Evolutionary conservation across 805 yeast genomes (phyloP).

Genomic region (Wickerhamomyces xylosicus): DNA sequence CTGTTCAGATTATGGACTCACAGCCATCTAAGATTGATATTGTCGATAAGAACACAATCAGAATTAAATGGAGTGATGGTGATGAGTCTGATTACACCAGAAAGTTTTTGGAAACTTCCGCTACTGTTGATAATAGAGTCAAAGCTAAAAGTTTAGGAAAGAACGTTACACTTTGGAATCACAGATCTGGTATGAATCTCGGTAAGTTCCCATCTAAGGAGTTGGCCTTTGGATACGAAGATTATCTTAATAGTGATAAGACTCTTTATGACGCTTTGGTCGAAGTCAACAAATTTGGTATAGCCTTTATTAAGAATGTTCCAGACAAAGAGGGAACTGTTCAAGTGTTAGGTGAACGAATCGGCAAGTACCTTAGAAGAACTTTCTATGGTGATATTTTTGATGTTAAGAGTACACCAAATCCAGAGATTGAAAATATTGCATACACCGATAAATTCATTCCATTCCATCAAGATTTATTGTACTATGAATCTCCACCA

Average conservation of each 20-base stretch:
- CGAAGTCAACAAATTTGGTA: conserved; percentile 44
- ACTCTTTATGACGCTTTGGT: conserved; percentile 27
- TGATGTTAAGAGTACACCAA: conserved; percentile 40
- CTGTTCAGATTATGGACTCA: conserved; percentile 32
- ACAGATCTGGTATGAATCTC: conserved; percentile 4
- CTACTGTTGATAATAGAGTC: conserved; percentile 23
- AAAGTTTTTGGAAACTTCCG: conserved; percentile 35
- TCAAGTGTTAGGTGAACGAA: conserved; percentile 37
- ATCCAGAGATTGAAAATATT: conserved; percentile 50
- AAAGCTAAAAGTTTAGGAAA: conserved; percentile 24
- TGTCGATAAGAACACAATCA: conserved; percentile 22
- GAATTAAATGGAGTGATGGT: conserved; percentile 40
- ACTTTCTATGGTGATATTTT: conserved; percentile 68
- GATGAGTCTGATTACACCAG: conserved; percentile 31
- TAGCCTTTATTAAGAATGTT: conserved; percentile 41
- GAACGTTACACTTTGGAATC: conserved; percentile 38
- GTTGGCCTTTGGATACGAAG: conserved; percentile 3
- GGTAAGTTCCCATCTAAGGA: conserved; percentile 10
- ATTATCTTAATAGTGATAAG: conserved; percentile 8
- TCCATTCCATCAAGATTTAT: conserved; percentile 70
- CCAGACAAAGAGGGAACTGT: conserved; percentile 30
- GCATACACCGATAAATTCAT: conserved; percentile 57
- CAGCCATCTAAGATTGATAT: conserved; percentile 27
- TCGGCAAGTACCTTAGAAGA: conserved; percentile 52
- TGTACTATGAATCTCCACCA: conserved; percentile 75